Evolutionary conservation across 2,329 filamentous ascomycete species (phyloP).

Genomic region (Claviceps digitariae): DNA sequence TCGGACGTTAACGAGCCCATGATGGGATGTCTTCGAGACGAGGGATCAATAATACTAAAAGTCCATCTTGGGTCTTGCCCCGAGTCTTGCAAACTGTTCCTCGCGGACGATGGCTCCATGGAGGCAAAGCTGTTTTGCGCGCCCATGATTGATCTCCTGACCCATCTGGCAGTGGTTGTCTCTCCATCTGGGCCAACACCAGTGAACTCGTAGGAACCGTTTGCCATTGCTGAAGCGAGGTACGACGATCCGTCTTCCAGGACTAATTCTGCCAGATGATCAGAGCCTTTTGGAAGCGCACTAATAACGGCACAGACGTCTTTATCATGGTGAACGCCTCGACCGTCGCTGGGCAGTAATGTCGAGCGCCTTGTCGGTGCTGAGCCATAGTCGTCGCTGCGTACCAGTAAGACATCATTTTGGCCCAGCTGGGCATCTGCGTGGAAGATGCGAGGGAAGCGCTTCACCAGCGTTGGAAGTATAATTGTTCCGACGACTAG

Average conservation of each 20-base stretch:
- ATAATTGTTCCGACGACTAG: slow-evolving; percentile 41
- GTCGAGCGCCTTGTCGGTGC: slow-evolving; percentile 14
- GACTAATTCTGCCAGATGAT: slow-evolving; percentile 50
- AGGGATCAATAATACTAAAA: slow-evolving; percentile 63
- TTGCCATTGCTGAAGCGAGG: slow-evolving; percentile 36
- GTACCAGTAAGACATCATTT: slow-evolving; percentile 58
- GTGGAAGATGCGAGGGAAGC: slow-evolving; percentile 50
- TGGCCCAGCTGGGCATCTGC: slow-evolving; percentile 49
- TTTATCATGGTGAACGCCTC: slow-evolving; percentile 31
- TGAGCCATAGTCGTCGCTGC: slow-evolving; percentile 50
- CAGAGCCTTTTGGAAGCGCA: slow-evolving; percentile 33
- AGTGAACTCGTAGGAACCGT: slow-evolving; percentile 54
- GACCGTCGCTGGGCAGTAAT: slow-evolving; percentile 26
- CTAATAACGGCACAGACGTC: slow-evolving; percentile 57
- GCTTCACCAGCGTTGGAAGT: slow-evolving; percentile 43
- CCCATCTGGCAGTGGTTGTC: slow-evolving; percentile 54
- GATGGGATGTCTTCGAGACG: slow-evolving; percentile 57
- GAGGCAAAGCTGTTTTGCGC: slow-evolving; percentile 8
- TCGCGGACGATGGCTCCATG: slow-evolving; percentile 9
- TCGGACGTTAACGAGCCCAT: slow-evolving; percentile 53
- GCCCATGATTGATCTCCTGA: slow-evolving; percentile 29
- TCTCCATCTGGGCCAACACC: slow-evolving; percentile 43
- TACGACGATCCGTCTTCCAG: slow-evolving; percentile 50
- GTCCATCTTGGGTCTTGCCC: slow-evolving; percentile 47
- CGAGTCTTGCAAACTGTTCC: slow-evolving; percentile 13